Evolutionary conservation across 805 yeast species (phyloP).

Genomic region (Saturnispora dispora): DNA sequence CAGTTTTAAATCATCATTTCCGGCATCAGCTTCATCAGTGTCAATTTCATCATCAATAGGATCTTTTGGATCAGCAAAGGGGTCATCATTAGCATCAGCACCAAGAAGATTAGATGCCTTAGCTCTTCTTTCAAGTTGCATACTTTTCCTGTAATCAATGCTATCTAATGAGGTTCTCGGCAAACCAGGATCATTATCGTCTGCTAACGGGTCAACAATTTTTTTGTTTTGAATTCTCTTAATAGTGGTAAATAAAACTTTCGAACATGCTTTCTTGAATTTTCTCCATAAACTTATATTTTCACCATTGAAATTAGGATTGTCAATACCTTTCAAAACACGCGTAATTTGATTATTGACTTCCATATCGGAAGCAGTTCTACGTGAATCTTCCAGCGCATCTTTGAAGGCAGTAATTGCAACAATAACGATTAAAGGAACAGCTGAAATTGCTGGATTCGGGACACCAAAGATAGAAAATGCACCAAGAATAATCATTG

Average conservation of each 20-base stretch:
- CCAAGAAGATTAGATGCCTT: constrained; percentile 9
- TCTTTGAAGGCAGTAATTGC: constrained; percentile 67
- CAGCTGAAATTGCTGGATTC: constrained; percentile 63
- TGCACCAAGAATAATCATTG: constrained; percentile 70
- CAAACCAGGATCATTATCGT: constrained; percentile 13
- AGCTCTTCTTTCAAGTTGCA: constrained; percentile 15
- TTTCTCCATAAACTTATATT: constrained; percentile 59
- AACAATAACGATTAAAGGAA: constrained; percentile 73
- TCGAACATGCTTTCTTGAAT: constrained; percentile 42
- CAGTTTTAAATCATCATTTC: constrained; percentile 9
- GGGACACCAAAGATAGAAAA: constrained; percentile 76
- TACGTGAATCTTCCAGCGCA: constrained; percentile 72
- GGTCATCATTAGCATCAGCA: constrained; percentile 12
- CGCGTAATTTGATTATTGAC: constrained; percentile 69
- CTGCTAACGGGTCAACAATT: constrained; percentile 22
- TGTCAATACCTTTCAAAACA: constrained; percentile 45
- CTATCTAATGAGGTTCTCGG: constrained; percentile 26
- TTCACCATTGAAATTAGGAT: constrained; percentile 56
- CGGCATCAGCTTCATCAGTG: constrained; percentile 7
- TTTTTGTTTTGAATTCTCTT: constrained; percentile 19
- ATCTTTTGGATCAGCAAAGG: constrained; percentile 22
- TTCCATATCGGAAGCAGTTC: constrained; percentile 64
- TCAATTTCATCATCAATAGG: constrained; percentile 13
- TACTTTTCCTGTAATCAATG: constrained; percentile 25
- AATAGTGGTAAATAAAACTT: constrained; percentile 11